phyloP scores from a whole-genome alignment of 169 alveolate species.

The Babesia bigemina region DNA sequence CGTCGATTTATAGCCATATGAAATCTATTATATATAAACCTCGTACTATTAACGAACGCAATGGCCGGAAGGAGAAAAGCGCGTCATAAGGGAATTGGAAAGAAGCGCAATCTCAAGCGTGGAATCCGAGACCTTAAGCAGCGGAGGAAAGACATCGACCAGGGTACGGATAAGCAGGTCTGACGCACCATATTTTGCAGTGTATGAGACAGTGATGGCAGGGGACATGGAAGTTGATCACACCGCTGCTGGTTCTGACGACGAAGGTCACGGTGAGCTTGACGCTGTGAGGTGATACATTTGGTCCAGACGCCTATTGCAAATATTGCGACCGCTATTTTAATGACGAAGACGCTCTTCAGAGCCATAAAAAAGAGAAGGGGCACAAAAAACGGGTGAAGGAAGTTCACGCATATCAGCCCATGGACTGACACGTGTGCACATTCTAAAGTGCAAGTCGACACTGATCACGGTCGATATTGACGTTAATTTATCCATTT shows the following conservation, averaged over 20 bases:
- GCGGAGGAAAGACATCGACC: slow-evolving; percentile 65
- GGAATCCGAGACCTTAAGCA: slow-evolving; percentile 67
- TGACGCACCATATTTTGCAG: slow-evolving; percentile 3
- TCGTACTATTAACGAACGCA: neutral
- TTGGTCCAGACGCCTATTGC: slow-evolving; percentile 65
- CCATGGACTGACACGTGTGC: slow-evolving; percentile 37
- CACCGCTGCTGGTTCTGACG: slow-evolving; percentile 11
- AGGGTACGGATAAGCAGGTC: slow-evolving; percentile 20
- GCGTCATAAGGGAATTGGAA: slow-evolving; percentile 67
- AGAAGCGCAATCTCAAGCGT: slow-evolving; percentile 62
- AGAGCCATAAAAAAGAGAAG: slow-evolving; percentile 70
- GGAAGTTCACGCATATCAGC: slow-evolving; percentile 40
- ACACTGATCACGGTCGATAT: neutral
- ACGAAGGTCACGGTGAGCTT: slow-evolving; percentile 34
- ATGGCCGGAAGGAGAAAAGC: slow-evolving; percentile 58
- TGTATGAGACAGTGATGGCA: slow-evolving; percentile 54
- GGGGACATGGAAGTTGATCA: slow-evolving; percentile 19
- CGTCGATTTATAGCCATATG: slow-evolving; percentile 78
- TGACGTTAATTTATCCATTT: neutral
- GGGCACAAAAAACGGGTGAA: slow-evolving; percentile 75
- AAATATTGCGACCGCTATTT: slow-evolving; percentile 78
- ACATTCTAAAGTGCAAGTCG: neutral
- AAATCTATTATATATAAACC: neutral
- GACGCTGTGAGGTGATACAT: neutral
- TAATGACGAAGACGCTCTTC: slow-evolving; percentile 65